A percentile compares a stretch with the other conserved stretches of the same genome.
Conservation (phyloP, 1,139 yeast species). For the Geotrichum candidum region DNA sequence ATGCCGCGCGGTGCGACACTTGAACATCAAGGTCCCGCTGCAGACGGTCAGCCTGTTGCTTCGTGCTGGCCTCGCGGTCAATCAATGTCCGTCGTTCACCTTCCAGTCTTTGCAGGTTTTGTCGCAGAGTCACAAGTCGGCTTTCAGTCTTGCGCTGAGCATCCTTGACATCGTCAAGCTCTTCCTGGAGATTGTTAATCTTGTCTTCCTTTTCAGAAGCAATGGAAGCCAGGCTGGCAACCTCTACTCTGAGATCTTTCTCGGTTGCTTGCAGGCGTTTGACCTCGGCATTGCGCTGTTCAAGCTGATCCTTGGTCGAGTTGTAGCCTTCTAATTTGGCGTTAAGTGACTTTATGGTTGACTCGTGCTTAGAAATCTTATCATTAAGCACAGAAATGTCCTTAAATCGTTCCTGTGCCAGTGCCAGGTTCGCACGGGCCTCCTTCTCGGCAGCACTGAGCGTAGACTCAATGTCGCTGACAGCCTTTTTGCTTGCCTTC, state of each 20-base stretch:
- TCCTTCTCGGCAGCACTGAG: constrained; percentile 13
- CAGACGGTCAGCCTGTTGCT: constrained; percentile 28
- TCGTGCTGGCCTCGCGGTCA: constrained; percentile 15
- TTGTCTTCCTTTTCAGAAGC: constrained; percentile 24
- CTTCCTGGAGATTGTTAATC: constrained; percentile 18
- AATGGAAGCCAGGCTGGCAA: constrained; percentile 27
- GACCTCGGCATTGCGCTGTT: constrained; percentile 13
- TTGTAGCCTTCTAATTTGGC: constrained; percentile 13
- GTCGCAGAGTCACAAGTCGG: constrained; percentile 24
- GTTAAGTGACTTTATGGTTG: constrained; percentile 8
- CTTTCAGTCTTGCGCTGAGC: constrained; percentile 24
- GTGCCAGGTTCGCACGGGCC: constrained; percentile 15
- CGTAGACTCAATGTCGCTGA: constrained; percentile 5
- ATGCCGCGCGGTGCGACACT: constrained; percentile 2
- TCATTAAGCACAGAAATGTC: constrained; percentile 21
- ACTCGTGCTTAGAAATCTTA: constrained; percentile 16
- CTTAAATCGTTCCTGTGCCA: constrained; percentile 22
- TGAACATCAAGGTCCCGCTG: constrained; percentile 22
- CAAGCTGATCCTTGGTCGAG: constrained; percentile 11
- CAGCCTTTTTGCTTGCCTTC: neutral
- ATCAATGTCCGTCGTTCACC: constrained; percentile 23
- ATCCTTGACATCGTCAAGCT: constrained; percentile 9
- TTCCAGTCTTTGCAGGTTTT: constrained; percentile 28
- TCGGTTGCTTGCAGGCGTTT: constrained; percentile 18
- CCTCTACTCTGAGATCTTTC: constrained; percentile 28